A percentile compares a stretch with the other conserved stretches of the same genome.
These are phyloP conservation scores for Fusarium euwallaceae DNA, from an alignment of 2,329 filamentous ascomycete species.

Conservation along the genomic window DNA sequence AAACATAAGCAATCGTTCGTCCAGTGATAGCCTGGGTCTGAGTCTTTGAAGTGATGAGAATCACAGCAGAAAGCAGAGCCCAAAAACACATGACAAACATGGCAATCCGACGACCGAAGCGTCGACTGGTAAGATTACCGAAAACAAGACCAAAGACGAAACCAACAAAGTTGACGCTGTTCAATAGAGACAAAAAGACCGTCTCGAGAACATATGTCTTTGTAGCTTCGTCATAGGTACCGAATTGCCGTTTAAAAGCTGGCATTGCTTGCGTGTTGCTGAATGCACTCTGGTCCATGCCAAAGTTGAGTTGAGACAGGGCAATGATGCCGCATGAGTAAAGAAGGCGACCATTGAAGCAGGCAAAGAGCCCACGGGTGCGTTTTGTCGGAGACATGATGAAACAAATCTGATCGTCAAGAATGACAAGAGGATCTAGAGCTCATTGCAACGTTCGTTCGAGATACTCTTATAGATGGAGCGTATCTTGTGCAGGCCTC, in stretches of 20 bases:
- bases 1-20: slow-evolving; percentile 46
- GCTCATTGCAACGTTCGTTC: background rate
- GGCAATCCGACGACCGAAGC: slow-evolving; percentile 51
- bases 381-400: background rate
- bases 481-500: background rate
- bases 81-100: slow-evolving; percentile 55
- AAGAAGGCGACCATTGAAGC: slow-evolving; percentile 10
- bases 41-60: slow-evolving; percentile 46
- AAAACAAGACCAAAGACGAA: slow-evolving; percentile 39
- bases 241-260: slow-evolving; percentile 52
- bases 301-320: slow-evolving; percentile 56
- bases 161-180: slow-evolving; percentile 51
- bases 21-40: background rate
- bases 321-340: slow-evolving; percentile 46
- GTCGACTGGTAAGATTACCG: slow-evolving; percentile 49
- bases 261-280: slow-evolving; percentile 54
- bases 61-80: slow-evolving; percentile 49
- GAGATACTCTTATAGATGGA: background rate
- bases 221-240: slow-evolving; percentile 21
- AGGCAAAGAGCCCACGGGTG: background rate
- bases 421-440: background rate
- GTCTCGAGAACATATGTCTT: slow-evolving; percentile 45
- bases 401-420: background rate
- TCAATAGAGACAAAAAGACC: slow-evolving; percentile 48
- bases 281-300: slow-evolving; percentile 55